Conservation (phyloP, 2,329 filamentous ascomycete species). For the Paecilomyces dactylethromorphus region DNA sequence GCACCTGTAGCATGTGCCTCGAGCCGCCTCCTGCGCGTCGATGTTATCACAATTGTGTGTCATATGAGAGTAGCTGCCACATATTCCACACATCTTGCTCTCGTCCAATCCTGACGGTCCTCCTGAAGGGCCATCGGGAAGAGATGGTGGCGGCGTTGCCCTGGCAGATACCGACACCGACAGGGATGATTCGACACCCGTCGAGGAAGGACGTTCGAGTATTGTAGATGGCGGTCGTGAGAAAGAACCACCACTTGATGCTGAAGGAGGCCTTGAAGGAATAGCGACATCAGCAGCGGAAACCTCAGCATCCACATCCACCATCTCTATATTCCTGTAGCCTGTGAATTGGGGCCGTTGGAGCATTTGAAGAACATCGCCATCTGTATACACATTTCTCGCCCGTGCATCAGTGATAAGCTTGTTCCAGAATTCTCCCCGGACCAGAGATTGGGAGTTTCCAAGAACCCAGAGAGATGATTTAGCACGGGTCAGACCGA, state of each 20-base stretch:
- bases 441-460: conserved; percentile 76
- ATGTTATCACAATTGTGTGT: conserved; percentile 40
- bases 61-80: conserved; percentile 40
- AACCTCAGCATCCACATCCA: conserved; percentile 20
- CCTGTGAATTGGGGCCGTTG: conserved; percentile 45
- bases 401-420: conserved; percentile 74
- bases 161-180: conserved; percentile 19
- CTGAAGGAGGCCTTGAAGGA: conserved; percentile 13
- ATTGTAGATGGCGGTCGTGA: conserved; percentile 27
- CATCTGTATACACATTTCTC: conserved; percentile 70
- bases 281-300: not conserved
- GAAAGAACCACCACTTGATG: conserved; percentile 12
- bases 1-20: conserved; percentile 39
- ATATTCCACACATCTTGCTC: conserved; percentile 35
- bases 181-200: conserved; percentile 10
- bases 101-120: conserved; percentile 38
- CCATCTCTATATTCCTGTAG: conserved; percentile 38
- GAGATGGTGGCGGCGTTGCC: conserved; percentile 15
- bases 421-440: conserved; percentile 85
- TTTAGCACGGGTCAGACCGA: conserved; percentile 92
- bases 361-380: conserved; percentile 52
- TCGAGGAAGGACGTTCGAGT: conserved; percentile 11
- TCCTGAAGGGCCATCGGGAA: conserved; percentile 35
- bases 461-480: conserved; percentile 95
- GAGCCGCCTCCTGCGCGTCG: conserved; percentile 30